A percentile compares a stretch with the other conserved stretches of the same genome.
phyloP scores from a whole-genome alignment of 2,329 filamentous ascomycete genomes.

The Ophiocordyceps camponoti-floridani region DNA sequence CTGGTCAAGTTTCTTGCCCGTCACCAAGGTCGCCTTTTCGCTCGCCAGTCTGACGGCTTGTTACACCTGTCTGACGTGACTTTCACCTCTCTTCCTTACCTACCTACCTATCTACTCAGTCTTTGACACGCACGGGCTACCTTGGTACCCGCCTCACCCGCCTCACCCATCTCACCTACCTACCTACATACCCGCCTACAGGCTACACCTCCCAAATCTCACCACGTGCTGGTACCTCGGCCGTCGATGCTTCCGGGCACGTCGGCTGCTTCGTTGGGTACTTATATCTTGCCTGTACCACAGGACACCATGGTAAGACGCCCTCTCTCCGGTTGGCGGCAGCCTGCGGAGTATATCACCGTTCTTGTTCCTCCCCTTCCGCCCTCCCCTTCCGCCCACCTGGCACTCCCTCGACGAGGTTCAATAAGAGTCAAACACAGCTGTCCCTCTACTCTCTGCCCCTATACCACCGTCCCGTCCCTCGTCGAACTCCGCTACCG shows the following conservation, averaged over 20 bases:
- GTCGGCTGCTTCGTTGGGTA: conserved; percentile 17
- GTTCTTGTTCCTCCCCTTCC: conserved; percentile 12
- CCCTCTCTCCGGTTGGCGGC: conserved; percentile 20
- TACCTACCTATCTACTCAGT: conserved; percentile 10
- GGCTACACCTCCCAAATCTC: no score
- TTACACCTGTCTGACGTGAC: conserved; percentile 10
- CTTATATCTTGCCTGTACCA: conserved; percentile 15
- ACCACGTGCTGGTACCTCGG: conserved; percentile 19
- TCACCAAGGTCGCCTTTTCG: conserved; percentile 6
- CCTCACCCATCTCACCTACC: no score
- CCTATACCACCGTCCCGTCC: no score
- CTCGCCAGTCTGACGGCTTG: conserved; percentile 3
- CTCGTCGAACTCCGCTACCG: no score
- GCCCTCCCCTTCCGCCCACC: conserved; percentile 8
- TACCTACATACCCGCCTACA: no score
- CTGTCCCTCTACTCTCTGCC: no score
- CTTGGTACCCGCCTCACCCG: no score
- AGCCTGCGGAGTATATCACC: conserved; percentile 26
- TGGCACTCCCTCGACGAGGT: conserved; percentile 1
- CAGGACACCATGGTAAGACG: conserved; percentile 28
- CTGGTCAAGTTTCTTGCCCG: conserved; percentile 12
- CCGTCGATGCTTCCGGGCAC: conserved; percentile 13
- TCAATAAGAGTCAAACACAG: no score
- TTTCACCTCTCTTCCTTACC: conserved; percentile 11
- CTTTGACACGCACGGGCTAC: no score